Base-by-base conservation (phyloP, 768 basidiomycete species). In the Pleurotus platypus region DNA sequence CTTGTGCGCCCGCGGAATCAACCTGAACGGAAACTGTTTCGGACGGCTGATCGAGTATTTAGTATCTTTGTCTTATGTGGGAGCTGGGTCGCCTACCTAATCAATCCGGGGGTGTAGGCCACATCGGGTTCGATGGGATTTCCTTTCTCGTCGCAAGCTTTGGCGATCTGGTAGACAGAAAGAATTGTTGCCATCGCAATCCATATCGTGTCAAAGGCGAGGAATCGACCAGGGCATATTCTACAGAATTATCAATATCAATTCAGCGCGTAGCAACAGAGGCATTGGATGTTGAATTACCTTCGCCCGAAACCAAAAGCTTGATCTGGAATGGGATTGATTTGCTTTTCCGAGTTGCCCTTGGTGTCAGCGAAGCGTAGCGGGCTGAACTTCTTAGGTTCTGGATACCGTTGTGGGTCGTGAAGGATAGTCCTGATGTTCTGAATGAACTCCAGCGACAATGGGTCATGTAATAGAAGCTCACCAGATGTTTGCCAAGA, bases 141-240 rank as follows among this genome's bases (percentile, higher is more conserved):
- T 4, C 77, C 76, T 12, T 71, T 64, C 12, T 69, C 67, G 54
- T 75, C 71, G n/a, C 67, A 57, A n/a, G 73, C 64, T 57, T 71
- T 75, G 22, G 70, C 61, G 22, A 81, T 75, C 15, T 67, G 61
- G 63, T 72, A 80, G 4, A 74, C 70, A 2, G 73, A 57, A 20
- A 81, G 63, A 13, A 78, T 63, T 2, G 72, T 74, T 20, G 75
- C 73, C 6, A 78, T 65, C 8, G 72, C 64, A 24, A 79, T 74
- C 74, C 75, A 80, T 24, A 80, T 51, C 4, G 73, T 70, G 61
- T 77, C 75, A 30, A 72, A 67, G 26, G 77, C 80, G 5, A 81
- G 63, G 64, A 69, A 72, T n/a, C 72, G 70, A 6, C 79, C 78
- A 2, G 78, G 78, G 63, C 79, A 81, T 38, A 73, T 62, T 43